Evolutionary conservation across 73 alveolate genomes (phyloP).

Genomic region (Symbiodinium pilosum): DNA sequence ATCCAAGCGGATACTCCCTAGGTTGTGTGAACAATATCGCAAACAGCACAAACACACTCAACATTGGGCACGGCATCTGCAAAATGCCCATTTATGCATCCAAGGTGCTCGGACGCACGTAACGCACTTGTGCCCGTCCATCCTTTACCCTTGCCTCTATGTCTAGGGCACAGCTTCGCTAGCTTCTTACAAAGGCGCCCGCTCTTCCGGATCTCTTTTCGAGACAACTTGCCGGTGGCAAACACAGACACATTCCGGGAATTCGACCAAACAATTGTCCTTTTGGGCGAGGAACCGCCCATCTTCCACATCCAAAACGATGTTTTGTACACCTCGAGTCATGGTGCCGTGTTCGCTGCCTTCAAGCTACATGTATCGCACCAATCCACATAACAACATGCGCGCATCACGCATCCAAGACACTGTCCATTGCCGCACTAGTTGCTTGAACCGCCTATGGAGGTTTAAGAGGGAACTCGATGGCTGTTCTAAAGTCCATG

Average conservation of each 20-base stretch:
- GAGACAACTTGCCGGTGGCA: not conserved
- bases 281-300: not conserved
- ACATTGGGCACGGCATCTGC: not conserved
- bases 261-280: not conserved
- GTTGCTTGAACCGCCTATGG: not conserved
- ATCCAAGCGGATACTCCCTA: not conserved
- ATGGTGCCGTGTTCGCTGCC: no score
- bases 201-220: not conserved
- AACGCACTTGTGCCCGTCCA: not conserved
- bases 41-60: not conserved
- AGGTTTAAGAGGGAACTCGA: not conserved
- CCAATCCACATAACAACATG: no score
- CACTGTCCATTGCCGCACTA: not conserved
- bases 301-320: not conserved
- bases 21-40: not conserved
- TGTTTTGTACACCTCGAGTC: not conserved
- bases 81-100: no score
- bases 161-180: not conserved
- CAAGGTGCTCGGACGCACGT: not conserved
- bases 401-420: no score
- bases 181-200: not conserved
- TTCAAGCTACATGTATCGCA: no score
- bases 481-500: not conserved
- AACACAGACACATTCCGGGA: not conserved
- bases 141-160: not conserved